Evolutionary conservation across 495 filamentous ascomycete species (phyloP).

Genomic region (Lepidopterella palustris): DNA sequence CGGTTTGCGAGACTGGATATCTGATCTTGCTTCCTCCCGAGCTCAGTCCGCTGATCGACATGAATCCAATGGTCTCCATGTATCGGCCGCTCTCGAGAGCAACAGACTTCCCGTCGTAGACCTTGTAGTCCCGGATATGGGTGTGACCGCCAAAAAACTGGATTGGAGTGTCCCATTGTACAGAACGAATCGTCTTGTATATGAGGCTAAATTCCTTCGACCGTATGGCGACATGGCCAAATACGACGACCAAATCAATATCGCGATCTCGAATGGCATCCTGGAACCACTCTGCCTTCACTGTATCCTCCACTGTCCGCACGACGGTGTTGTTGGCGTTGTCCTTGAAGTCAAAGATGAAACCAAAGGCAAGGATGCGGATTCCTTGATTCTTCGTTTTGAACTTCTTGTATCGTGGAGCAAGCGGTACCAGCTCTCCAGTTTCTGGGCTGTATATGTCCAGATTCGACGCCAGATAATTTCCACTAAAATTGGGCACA

Average conservation of each 20-base stretch:
- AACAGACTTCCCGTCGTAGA: conserved; percentile 73
- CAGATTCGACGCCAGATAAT: conserved; percentile 83
- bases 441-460: conserved; percentile 73
- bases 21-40: conserved; percentile 35
- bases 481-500: conserved; percentile 67
- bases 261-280: conserved; percentile 70
- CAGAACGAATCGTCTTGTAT: conserved; percentile 69
- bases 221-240: conserved; percentile 77
- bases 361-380: conserved; percentile 81
- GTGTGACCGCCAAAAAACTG: conserved; percentile 91
- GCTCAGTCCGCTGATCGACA: conserved; percentile 71
- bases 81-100: conserved; percentile 89
- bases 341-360: conserved; percentile 85
- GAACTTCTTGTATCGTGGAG: conserved; percentile 78
- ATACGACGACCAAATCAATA: conserved; percentile 80
- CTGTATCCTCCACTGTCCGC: conserved; percentile 65
- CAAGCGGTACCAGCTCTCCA: conserved; percentile 65
- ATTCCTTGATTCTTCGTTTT: conserved; percentile 80
- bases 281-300: conserved; percentile 86
- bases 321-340: conserved; percentile 87
- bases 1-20: conserved; percentile 32
- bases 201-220: conserved; percentile 72
- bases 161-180: conserved; percentile 74
- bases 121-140: conserved; percentile 79
- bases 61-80: conserved; percentile 95